Evolutionary conservation across 345 rosid genomes (phyloP).

Genomic region (Eucalyptus camaldulensis): DNA sequence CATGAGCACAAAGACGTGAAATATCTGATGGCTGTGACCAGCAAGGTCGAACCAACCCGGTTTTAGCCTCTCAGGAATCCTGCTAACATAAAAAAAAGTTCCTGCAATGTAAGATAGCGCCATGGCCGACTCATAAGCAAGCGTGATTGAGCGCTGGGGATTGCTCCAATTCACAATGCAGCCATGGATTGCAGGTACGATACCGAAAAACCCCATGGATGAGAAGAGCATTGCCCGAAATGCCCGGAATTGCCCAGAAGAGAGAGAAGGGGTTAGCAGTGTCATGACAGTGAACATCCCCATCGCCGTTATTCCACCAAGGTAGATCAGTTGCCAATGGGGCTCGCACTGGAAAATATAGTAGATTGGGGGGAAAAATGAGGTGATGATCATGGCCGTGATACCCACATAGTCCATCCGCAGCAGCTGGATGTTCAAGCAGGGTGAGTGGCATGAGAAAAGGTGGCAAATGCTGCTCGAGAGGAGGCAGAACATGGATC

Average conservation of each 20-base stretch:
- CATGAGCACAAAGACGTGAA: slow-evolving; percentile 74
- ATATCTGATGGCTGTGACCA: slow-evolving; percentile 89
- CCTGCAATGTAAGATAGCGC: slow-evolving; percentile 70
- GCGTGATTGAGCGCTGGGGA: slow-evolving; percentile 40
- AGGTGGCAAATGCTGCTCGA: slow-evolving; percentile 83
- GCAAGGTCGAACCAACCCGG: slow-evolving; percentile 83
- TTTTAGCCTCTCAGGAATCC: slow-evolving; percentile 73
- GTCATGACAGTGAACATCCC: slow-evolving; percentile 68
- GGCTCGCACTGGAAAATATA: slow-evolving; percentile 79
- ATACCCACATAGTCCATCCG: slow-evolving; percentile 72
- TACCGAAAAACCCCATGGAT: slow-evolving; percentile 77
- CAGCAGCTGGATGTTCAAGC: slow-evolving; percentile 36
- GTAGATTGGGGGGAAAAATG: slow-evolving; percentile 81
- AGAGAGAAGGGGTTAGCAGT: slow-evolving; percentile 52
- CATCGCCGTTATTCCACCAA: slow-evolving; percentile 58
- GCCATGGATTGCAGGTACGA: slow-evolving; percentile 61
- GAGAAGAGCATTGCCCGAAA: slow-evolving; percentile 59
- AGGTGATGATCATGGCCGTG: slow-evolving; percentile 82
- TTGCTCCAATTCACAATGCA: slow-evolving; percentile 59
- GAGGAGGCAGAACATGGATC: slow-evolving; percentile 79
- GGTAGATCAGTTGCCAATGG: slow-evolving; percentile 68
- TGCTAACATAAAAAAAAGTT: slow-evolving; percentile 47
- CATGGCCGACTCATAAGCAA: slow-evolving; percentile 65
- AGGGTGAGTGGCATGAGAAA: slow-evolving; percentile 71
- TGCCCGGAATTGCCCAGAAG: slow-evolving; percentile 39